Evolutionary conservation across 2,329 filamentous ascomycete species (phyloP).

Genomic region (Trichoderma breve): DNA sequence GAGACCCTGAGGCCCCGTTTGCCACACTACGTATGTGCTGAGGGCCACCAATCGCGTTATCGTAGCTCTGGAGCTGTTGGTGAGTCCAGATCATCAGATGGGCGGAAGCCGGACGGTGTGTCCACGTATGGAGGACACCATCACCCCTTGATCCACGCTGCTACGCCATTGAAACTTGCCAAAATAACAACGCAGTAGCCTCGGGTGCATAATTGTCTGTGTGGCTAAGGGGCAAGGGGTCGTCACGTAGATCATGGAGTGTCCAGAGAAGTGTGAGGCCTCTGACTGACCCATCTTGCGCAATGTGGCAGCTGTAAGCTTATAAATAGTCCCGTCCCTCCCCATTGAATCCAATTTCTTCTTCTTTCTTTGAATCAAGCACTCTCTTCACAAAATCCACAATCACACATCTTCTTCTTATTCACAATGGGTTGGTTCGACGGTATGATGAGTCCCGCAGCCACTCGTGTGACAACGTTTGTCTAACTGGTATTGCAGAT

Average conservation of each 20-base stretch:
- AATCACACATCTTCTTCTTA: constrained; percentile 10
- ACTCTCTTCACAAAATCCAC: neutral
- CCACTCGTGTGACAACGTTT: neutral
- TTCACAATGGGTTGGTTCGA: constrained; percentile 28
- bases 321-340: constrained; percentile 15
- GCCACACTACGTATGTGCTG: constrained; percentile 18
- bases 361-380: constrained; percentile 2
- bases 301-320: constrained; percentile 15
- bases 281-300: neutral
- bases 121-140: constrained; percentile 8
- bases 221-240: constrained; percentile 6
- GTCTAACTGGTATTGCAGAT: constrained; percentile 18
- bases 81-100: constrained; percentile 12
- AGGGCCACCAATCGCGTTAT: constrained; percentile 18
- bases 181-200: constrained; percentile 15
- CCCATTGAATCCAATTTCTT: neutral
- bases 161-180: constrained; percentile 18
- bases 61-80: constrained; percentile 8
- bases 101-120: constrained; percentile 1
- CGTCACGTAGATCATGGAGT: constrained; percentile 8
- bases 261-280: neutral
- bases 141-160: constrained; percentile 15
- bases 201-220: constrained; percentile 2
- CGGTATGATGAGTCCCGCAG: constrained; percentile 17
- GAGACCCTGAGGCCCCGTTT: constrained; percentile 5